Conservation (phyloP, 306 rosid genomes). For the Lithocarpus polystachyus region DNA sequence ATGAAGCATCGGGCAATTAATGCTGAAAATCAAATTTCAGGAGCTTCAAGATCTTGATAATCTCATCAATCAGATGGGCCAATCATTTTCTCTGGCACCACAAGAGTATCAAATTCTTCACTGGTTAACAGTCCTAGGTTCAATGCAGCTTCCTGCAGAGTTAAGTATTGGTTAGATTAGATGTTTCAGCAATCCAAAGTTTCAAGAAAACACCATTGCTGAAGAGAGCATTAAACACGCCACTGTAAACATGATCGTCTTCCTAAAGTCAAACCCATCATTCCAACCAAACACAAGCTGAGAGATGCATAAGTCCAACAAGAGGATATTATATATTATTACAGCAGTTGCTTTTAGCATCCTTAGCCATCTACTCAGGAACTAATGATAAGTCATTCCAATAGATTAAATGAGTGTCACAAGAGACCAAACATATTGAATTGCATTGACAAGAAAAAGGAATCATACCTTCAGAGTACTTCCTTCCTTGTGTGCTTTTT, state of each 20-base stretch:
- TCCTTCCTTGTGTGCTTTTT: constrained; percentile 97
- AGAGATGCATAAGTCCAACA: neutral
- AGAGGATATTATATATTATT: neutral
- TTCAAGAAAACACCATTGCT: neutral
- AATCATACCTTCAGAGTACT: constrained; percentile 74
- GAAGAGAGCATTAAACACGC: constrained; percentile 7
- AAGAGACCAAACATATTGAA: constrained; percentile 5
- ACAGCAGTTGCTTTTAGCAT: neutral
- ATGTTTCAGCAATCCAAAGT: constrained; percentile 9
- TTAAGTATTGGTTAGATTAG: constrained; percentile 9
- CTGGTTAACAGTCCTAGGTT: constrained; percentile 74
- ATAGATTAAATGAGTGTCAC: neutral
- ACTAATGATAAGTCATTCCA: neutral
- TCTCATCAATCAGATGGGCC: constrained; percentile 73
- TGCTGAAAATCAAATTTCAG: neutral
- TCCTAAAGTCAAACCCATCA: constrained; percentile 1
- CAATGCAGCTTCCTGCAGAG: constrained; percentile 85
- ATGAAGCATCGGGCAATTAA: neutral
- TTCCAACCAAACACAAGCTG: neutral
- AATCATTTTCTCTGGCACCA: constrained; percentile 97
- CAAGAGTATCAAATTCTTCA: constrained; percentile 85
- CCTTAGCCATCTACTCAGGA: neutral
- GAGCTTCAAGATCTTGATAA: constrained; percentile 13
- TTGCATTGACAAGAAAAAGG: constrained; percentile 7
- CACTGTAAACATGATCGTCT: constrained; percentile 8